Base-by-base conservation (phyloP, 2,329 filamentous ascomycete genomes). In the Botrytis hyacinthi region DNA sequence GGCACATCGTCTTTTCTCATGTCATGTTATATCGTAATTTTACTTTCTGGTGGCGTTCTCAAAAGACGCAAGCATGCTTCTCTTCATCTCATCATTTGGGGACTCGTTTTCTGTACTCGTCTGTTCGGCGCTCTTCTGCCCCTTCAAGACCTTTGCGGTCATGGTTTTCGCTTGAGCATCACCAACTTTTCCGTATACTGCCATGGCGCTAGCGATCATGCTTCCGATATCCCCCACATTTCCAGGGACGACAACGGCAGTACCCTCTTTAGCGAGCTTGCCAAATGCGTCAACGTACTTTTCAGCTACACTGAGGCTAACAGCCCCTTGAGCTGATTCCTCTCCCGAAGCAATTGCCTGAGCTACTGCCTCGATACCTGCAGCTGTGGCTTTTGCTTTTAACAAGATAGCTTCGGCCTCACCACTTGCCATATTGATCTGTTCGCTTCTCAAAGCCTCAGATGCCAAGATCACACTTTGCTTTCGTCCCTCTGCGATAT, bases 231-330 rank as follows among this genome's bases (percentile, higher is more conserved):
- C 96, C 75, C 96, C 96, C 54, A 99, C 94, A 80, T 99, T 98
- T 18, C 96, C 96, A 0, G 96, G 96, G 22, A 99, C 95, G 32
- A 99, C 94, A 42, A 99, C 92, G 7, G 94, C 93, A 5, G 96
- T 99, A 79, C 96, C 94, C 85, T 99, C 95, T 84, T 95, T 96
- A 69, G 96, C 96, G 78, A 99, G 86, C 81, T 95, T 93, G 78
- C 89, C 91, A 80, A 98, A 99, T 6, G 96, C 96, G 63, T 97
- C 95, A 70, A 99, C 96, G 79, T 99, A 99, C 84, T 98, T 97
- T 88, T 99, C 96, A 0, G 96, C 96, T 14, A 99, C 93, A 22
- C 88, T 93, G 75, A 99, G 84, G 80, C 93, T 95, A 62, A 99
- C 88, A 40, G 96, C 96, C 48, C 90, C 89, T 81, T 96, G 92